Conservation (phyloP, 2,329 filamentous ascomycete genomes). For the Dactylonectria estremocensis region DNA sequence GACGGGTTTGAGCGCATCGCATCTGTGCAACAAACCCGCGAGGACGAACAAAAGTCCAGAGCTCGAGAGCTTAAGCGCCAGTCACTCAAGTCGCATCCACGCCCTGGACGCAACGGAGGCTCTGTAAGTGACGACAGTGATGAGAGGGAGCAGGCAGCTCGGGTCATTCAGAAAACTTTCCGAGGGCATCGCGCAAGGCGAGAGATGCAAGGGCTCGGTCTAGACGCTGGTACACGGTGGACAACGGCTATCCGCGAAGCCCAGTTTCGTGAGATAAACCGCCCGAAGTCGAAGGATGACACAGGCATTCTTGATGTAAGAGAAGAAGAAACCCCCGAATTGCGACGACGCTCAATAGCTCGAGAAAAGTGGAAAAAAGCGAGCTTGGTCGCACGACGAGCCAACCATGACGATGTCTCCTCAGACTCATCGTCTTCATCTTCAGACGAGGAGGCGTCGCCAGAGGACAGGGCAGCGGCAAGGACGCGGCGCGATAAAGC, state of each 20-base stretch:
- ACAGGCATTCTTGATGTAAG: slow-evolving; percentile 23
- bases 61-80: slow-evolving; percentile 56
- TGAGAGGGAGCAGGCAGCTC: slow-evolving; percentile 63
- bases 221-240: slow-evolving; percentile 82
- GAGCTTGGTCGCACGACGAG: slow-evolving; percentile 78
- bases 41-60: slow-evolving; percentile 61
- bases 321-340: slow-evolving; percentile 24
- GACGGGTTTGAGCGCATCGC: slow-evolving; percentile 65
- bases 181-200: slow-evolving; percentile 82
- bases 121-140: slow-evolving; percentile 32
- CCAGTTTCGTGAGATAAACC: slow-evolving; percentile 67
- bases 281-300: slow-evolving; percentile 54
- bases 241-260: slow-evolving; percentile 74
- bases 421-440: slow-evolving; percentile 57
- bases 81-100: slow-evolving; percentile 52
- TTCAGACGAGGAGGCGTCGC: slow-evolving; percentile 49
- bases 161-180: slow-evolving; percentile 79
- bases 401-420: slow-evolving; percentile 76
- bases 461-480: slow-evolving; percentile 57
- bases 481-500: slow-evolving; percentile 62
- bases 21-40: slow-evolving; percentile 63
- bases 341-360: slow-evolving; percentile 58
- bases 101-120: slow-evolving; percentile 41
- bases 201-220: slow-evolving; percentile 77
- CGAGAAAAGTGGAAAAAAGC: slow-evolving; percentile 83